Conservation (phyloP, 768 basidiomycete species). For the Macrocybe gigantea region DNA sequence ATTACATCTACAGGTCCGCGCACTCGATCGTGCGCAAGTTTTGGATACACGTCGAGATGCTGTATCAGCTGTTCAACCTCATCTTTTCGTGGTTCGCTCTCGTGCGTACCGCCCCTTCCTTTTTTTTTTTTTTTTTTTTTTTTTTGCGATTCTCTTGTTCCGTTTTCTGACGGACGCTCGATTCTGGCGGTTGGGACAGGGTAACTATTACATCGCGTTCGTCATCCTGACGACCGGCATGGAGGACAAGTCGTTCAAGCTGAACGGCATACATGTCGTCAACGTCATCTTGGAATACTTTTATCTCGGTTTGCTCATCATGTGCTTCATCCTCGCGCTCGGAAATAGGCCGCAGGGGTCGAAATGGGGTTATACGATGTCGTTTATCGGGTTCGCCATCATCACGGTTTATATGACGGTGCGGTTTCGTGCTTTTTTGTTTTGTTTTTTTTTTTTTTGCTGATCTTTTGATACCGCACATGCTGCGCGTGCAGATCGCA, state of each 20-base stretch:
- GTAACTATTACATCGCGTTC: constrained; percentile 91
- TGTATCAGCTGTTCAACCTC: constrained; percentile 87
- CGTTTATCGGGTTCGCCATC: constrained; percentile 82
- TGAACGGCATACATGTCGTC: constrained; percentile 60
- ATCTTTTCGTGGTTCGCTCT: constrained; percentile 91
- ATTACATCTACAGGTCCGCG: constrained; percentile 90
- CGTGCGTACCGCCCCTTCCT: constrained; percentile 30
- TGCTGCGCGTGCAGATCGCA: constrained; percentile 40
- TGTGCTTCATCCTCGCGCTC: constrained; percentile 82
- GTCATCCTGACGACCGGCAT: constrained; percentile 69
- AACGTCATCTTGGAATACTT: constrained; percentile 81
- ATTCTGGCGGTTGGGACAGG: constrained; percentile 30
- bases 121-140: not conserved
- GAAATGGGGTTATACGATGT: constrained; percentile 80
- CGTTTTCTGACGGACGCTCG: not conserved
- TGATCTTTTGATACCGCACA: not conserved
- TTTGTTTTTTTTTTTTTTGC: not conserved
- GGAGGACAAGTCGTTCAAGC: constrained; percentile 53
- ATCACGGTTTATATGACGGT: constrained; percentile 98
- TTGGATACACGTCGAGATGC: constrained; percentile 91
- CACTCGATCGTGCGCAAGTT: constrained; percentile 80
- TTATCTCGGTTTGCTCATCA: constrained; percentile 82
- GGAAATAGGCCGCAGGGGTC: constrained; percentile 92
- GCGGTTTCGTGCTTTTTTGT: constrained; percentile 10
- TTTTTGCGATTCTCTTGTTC: constrained; percentile 1